Percentiles rank a stretch among this genome's conserved stretches.
These are phyloP conservation scores for Spinacia oleracea DNA, from an alignment of 179 eudicot species.

Conservation along the genomic window DNA sequence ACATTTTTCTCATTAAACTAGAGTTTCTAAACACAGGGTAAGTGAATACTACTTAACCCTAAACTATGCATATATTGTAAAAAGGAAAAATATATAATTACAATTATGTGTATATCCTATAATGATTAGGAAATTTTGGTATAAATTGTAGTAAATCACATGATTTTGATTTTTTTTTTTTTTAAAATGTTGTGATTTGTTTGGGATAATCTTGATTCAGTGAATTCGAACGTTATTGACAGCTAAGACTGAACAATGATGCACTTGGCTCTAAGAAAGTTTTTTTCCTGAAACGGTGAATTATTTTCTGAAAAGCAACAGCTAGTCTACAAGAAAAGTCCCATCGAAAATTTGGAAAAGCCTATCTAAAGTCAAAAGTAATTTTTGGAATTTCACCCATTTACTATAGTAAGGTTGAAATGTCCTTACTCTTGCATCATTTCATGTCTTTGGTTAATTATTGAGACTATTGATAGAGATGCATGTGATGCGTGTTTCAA, in stretches of 20 bases:
- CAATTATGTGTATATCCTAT: too few species aligned
- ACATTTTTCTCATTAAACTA: too few species aligned
- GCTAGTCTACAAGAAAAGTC: not conserved
- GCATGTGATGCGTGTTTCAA: too few species aligned
- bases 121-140: too few species aligned
- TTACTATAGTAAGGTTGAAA: not conserved
- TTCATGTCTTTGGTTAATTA: too few species aligned
- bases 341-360: not conserved
- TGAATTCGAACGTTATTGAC: conserved; percentile 3
- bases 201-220: conserved; percentile 1
- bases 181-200: not conserved
- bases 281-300: not conserved
- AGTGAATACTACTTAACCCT: too few species aligned
- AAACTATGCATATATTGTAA: too few species aligned
- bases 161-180: too few species aligned
- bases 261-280: not conserved
- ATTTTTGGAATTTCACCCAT: not conserved
- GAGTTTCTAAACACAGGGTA: too few species aligned
- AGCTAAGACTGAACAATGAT: conserved; percentile 1
- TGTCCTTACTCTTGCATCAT: too few species aligned
- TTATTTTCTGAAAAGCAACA: not conserved
- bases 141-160: conserved; percentile 5
- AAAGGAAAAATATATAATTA: too few species aligned
- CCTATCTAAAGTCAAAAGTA: not conserved
- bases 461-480: too few species aligned